A percentile compares a stretch with the other conserved stretches of the same genome.
Evolutionary conservation across 2,329 filamentous ascomycete genomes (phyloP).

Genomic region (Bipolaris oryzae): DNA sequence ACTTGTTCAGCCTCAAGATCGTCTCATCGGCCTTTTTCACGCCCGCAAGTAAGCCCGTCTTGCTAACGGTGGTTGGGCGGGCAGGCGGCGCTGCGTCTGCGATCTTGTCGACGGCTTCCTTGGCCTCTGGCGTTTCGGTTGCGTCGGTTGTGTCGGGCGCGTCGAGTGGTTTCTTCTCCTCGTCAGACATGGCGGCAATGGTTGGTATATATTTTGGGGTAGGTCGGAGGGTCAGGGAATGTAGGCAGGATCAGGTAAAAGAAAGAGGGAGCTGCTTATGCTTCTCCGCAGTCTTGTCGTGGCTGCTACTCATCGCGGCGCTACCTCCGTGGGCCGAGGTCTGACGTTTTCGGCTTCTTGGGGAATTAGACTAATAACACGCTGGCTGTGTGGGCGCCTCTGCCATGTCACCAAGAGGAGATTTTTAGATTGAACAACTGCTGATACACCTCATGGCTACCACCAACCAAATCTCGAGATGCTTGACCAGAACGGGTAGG

Average conservation of each 20-base stretch:
- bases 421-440: too few species aligned
- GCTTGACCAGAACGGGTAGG: too few species aligned
- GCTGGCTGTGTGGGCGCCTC: not conserved
- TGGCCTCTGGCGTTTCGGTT: slow-evolving; percentile 23
- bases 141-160: slow-evolving; percentile 30
- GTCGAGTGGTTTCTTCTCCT: slow-evolving; percentile 40
- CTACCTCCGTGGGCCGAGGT: slow-evolving; percentile 26
- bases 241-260: slow-evolving; percentile 19
- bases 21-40: slow-evolving; percentile 47
- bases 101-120: slow-evolving; percentile 35
- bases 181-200: slow-evolving; percentile 38
- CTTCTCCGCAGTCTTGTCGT: slow-evolving; percentile 23
- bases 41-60: slow-evolving; percentile 33
- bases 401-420: not conserved
- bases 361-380: not conserved
- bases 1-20: slow-evolving; percentile 55
- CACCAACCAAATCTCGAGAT: too few species aligned
- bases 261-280: slow-evolving; percentile 15
- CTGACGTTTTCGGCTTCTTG: not conserved
- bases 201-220: slow-evolving; percentile 3
- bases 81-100: slow-evolving; percentile 24
- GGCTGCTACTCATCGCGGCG: not conserved
- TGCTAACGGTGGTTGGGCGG: slow-evolving; percentile 20
- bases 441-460: too few species aligned
- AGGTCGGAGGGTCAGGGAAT: slow-evolving; percentile 18